Conservation (phyloP, 805 yeast species). For the Maudiozyma bulderi region DNA sequence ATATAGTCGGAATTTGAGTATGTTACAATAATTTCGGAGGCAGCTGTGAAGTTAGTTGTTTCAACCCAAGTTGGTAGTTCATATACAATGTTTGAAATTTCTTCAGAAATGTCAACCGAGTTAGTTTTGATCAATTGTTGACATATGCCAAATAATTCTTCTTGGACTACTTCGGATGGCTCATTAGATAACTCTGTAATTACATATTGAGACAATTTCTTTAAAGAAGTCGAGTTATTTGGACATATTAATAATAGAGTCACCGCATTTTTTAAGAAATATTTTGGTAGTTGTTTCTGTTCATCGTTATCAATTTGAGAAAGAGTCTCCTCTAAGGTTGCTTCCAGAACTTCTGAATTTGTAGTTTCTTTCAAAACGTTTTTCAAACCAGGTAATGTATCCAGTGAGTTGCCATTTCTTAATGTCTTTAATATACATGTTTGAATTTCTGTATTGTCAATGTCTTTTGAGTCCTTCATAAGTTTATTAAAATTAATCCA, state of each 20-base stretch:
- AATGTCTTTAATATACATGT: constrained; percentile 11
- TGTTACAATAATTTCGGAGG: constrained; percentile 26
- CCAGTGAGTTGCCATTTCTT: constrained; percentile 10
- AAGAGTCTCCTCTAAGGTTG: constrained; percentile 5
- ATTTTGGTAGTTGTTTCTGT: not conserved
- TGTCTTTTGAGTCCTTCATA: constrained; percentile 4
- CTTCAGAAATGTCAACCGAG: constrained; percentile 5
- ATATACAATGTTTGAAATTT: constrained; percentile 29
- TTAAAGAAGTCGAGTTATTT: constrained; percentile 12
- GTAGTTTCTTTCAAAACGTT: constrained; percentile 12
- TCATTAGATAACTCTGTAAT: constrained; percentile 9
- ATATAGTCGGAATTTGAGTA: constrained; percentile 24
- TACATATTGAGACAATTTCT: constrained; percentile 11
- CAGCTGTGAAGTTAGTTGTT: constrained; percentile 22
- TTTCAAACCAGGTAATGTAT: constrained; percentile 13
- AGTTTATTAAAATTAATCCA: constrained; percentile 23
- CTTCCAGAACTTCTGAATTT: constrained; percentile 9
- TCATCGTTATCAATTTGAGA: constrained; percentile 3
- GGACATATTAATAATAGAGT: constrained; percentile 7
- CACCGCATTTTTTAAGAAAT: constrained; percentile 8
- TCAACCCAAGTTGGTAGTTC: constrained; percentile 30
- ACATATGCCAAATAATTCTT: constrained; percentile 6
- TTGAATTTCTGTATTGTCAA: constrained; percentile 1
- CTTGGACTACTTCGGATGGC: constrained; percentile 8
- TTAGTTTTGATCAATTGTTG: constrained; percentile 6